phyloP scores from a whole-genome alignment of 306 rosid genomes.

The Ormosia semicastrata region DNA sequence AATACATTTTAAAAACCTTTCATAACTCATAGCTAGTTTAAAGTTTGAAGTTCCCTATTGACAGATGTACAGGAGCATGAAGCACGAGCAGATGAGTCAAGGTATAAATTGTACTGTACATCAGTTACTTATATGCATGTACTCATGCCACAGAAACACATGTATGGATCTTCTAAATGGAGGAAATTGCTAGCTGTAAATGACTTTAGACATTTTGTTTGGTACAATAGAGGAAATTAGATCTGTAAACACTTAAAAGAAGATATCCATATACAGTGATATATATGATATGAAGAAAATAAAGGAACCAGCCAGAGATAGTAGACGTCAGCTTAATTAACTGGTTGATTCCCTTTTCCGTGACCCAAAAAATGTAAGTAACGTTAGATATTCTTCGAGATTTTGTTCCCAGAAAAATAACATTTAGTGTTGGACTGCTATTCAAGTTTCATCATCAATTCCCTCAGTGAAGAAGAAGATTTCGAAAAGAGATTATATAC shows the following conservation, averaged over 20 bases:
- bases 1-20: neutral
- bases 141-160: neutral
- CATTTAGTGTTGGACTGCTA: neutral
- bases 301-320: slow-evolving; percentile 3
- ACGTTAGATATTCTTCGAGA: slow-evolving; percentile 35
- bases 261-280: neutral
- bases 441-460: neutral
- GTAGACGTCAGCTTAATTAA: slow-evolving; percentile 33
- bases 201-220: slow-evolving; percentile 37
- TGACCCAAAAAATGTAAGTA: neutral
- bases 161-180: neutral
- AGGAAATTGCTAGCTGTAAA: slow-evolving; percentile 18
- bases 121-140: slow-evolving; percentile 21
- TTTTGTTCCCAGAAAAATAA: slow-evolving; percentile 16
- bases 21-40: neutral
- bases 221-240: slow-evolving; percentile 37
- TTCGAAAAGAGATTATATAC: neutral
- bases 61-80: slow-evolving; percentile 94
- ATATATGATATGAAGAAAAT: slow-evolving; percentile 4
- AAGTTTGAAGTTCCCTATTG: slow-evolving; percentile 29
- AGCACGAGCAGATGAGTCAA: slow-evolving; percentile 58
- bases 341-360: slow-evolving; percentile 36
- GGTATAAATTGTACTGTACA: slow-evolving; percentile 41
- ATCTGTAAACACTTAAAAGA: slow-evolving; percentile 12
- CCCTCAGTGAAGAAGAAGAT: neutral